Conservation (phyloP, 2,329 filamentous ascomycete species). For the Ophiocordyceps australis region DNA sequence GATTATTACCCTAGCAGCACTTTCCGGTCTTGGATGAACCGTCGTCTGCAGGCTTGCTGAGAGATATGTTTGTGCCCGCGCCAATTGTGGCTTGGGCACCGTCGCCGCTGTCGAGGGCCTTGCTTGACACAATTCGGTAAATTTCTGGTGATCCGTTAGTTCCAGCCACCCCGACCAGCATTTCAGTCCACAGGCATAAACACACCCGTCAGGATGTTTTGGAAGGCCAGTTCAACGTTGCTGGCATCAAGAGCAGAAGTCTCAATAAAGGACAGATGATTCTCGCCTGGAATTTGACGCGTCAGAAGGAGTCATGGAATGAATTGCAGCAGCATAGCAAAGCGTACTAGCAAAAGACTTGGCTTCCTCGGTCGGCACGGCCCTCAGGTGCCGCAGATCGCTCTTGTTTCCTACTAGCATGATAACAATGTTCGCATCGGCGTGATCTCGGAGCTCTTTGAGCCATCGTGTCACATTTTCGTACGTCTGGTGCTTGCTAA, state of each 20-base stretch:
- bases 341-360: conserved; percentile 83
- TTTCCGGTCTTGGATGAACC: conserved; percentile 58
- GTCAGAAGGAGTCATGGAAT: conserved; percentile 3
- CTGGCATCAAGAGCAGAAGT: conserved; percentile 96
- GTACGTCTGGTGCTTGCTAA: conserved; percentile 98
- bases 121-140: conserved; percentile 97
- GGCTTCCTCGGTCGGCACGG: conserved; percentile 92
- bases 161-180: too few relatives aligned
- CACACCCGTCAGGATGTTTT: conserved; percentile 96
- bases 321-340: neutral
- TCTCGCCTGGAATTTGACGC: conserved; percentile 50
- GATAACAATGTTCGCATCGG: conserved; percentile 97
- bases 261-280: conserved; percentile 97
- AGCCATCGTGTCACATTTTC: conserved; percentile 98
- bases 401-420: conserved; percentile 99
- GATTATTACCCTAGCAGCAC: too few relatives aligned
- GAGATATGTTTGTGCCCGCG: conserved; percentile 66
- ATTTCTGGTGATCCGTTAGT: too few relatives aligned
- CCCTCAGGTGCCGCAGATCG: conserved; percentile 95
- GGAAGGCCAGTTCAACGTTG: conserved; percentile 98
- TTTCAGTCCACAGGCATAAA: conserved; percentile 5
- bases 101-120: conserved; percentile 84
- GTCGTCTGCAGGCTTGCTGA: conserved; percentile 71
- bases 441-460: conserved; percentile 95
- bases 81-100: conserved; percentile 62